Conservation (phyloP, 2,329 filamentous ascomycete genomes). For the Sphaerulina populicola region DNA sequence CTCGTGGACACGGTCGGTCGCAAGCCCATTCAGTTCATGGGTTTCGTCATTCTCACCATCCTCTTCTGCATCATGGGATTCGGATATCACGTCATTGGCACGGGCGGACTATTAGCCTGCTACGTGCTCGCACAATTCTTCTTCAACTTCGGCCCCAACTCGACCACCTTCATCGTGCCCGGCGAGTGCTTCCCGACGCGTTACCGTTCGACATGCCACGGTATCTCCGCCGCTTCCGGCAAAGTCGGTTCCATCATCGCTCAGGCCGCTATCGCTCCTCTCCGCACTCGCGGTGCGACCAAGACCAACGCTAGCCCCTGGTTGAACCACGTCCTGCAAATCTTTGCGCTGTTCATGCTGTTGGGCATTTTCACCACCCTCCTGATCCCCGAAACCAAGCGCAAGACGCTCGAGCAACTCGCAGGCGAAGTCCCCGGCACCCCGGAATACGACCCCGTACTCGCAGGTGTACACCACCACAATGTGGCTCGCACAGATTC, state of each 20-base stretch:
- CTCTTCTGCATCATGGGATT: constrained; percentile 46
- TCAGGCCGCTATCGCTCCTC: constrained; percentile 43
- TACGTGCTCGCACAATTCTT: constrained; percentile 46
- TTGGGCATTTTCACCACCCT: constrained; percentile 59
- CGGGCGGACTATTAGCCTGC: constrained; percentile 38
- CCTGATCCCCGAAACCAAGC: constrained; percentile 63
- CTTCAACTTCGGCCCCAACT: constrained; percentile 48
- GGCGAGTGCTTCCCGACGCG: constrained; percentile 47
- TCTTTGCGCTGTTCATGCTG: constrained; percentile 75
- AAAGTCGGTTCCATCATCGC: constrained; percentile 46
- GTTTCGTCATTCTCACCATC: constrained; percentile 42
- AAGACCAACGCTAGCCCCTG: constrained; percentile 52
- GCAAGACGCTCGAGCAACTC: constrained; percentile 60
- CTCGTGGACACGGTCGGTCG: constrained; percentile 66
- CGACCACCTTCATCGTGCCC: constrained; percentile 46
- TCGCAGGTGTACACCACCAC: constrained; percentile 15
- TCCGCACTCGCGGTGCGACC: constrained; percentile 47
- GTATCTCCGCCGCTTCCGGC: constrained; percentile 43
- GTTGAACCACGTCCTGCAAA: constrained; percentile 66
- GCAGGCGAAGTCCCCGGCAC: constrained; percentile 58
- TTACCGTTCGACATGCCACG: constrained; percentile 43
- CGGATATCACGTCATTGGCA: constrained; percentile 39
- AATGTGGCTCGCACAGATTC: constrained; percentile 8
- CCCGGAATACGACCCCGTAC: constrained; percentile 38
- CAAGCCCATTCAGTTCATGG: constrained; percentile 64